These are phyloP conservation scores for Cantharellus anzutake DNA, from an alignment of 768 basidiomycete genomes.

Conservation along the genomic window DNA sequence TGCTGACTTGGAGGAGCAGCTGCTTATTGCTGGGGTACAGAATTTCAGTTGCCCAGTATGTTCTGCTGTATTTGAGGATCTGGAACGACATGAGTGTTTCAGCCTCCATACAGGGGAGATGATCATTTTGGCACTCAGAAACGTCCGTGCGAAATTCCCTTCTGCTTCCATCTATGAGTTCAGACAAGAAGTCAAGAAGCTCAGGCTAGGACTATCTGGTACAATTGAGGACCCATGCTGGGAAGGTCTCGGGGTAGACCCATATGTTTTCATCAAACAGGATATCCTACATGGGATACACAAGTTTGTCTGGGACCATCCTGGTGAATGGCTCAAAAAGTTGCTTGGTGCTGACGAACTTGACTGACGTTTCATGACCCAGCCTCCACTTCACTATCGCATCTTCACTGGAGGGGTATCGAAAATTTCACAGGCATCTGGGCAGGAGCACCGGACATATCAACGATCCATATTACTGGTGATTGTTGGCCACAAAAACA, in stretches of 20 bases:
- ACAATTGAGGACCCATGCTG: background rate
- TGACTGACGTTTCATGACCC: background rate
- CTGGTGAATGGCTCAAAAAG: conserved; percentile 3
- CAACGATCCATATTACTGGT: conserved; percentile 1
- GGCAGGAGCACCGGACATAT: conserved; percentile 5
- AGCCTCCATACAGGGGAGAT: conserved; percentile 2
- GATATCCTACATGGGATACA: background rate
- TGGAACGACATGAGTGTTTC: background rate
- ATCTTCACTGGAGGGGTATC: conserved; percentile 1
- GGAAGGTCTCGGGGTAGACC: background rate
- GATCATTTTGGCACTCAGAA: conserved; percentile 1
- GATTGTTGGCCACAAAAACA: conserved; percentile 1
- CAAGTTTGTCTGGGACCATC: background rate
- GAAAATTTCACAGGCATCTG: conserved; percentile 4
- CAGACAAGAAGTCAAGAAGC: background rate
- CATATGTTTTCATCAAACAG: background rate
- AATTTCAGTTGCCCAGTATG: background rate
- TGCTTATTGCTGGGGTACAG: background rate
- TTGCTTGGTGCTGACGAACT: conserved; percentile 3
- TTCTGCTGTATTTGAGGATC: background rate
- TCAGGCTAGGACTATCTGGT: conserved; percentile 5
- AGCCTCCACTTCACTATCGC: background rate
- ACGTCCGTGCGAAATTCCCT: conserved; percentile 1
- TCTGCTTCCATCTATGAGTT: background rate
- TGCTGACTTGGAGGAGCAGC: conserved; percentile 15